phyloP scores from a whole-genome alignment of 106 monocot genomes.

The Dendrobium officinale region DNA sequence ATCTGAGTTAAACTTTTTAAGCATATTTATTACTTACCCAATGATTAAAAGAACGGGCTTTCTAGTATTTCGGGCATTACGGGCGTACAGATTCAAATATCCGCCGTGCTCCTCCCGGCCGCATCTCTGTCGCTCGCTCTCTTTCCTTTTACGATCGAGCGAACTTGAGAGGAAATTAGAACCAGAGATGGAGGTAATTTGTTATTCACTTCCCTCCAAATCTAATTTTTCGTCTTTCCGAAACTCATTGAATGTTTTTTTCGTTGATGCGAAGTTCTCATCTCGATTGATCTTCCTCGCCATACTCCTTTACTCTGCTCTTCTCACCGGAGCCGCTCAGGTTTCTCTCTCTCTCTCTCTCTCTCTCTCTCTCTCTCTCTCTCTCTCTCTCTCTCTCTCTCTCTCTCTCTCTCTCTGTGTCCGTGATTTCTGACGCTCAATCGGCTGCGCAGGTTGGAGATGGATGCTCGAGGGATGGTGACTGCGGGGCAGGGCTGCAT shows the following conservation, averaged over 20 bases:
- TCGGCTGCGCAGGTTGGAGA: conserved; percentile 25
- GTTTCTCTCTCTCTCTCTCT: not conserved
- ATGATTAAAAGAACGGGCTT: no score
- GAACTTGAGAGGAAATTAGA: not conserved
- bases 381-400: conserved; percentile 7
- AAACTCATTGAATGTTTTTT: not conserved
- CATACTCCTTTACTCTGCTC: not conserved
- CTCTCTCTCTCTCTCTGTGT: not conserved
- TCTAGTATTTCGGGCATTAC: no score
- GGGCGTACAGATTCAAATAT: no score
- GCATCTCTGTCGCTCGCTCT: no score
- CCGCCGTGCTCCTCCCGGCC: no score
- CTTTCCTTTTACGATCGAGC: not conserved
- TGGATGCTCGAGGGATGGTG: conserved; percentile 28
- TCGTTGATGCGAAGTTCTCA: not conserved
- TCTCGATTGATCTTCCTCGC: not conserved
- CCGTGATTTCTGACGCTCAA: not conserved
- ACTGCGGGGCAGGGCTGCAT: conserved; percentile 44
- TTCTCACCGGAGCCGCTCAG: conserved; percentile 3
- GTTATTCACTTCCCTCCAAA: not conserved
- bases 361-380: conserved; percentile 6
- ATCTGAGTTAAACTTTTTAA: no score
- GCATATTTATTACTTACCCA: not conserved
- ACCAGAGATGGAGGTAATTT: not conserved
- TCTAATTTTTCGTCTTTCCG: not conserved